These are phyloP conservation scores for Spatholobus suberectus DNA, from an alignment of 306 rosid genomes.

Conservation along the genomic window DNA sequence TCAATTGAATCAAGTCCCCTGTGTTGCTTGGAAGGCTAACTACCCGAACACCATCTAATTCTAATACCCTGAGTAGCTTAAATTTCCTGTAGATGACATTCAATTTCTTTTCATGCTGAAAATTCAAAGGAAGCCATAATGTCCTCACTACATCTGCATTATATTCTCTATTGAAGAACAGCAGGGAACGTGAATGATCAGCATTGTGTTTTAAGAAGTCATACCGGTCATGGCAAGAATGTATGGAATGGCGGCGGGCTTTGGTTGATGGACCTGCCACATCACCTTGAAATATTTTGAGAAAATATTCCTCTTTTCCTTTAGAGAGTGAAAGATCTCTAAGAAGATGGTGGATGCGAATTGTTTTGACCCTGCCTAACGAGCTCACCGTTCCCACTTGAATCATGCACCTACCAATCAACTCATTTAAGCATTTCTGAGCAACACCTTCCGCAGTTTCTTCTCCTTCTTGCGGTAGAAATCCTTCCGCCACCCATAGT, in stretches of 20 bases:
- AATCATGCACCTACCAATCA: slow-evolving; percentile 58
- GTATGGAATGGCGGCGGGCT: slow-evolving; percentile 51
- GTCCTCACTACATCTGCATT: slow-evolving; percentile 41
- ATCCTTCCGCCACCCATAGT: slow-evolving; percentile 57
- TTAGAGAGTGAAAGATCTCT: slow-evolving; percentile 51
- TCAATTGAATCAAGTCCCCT: slow-evolving; percentile 53
- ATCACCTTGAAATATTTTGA: slow-evolving; percentile 39
- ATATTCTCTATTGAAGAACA: slow-evolving; percentile 58
- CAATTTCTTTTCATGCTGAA: slow-evolving; percentile 51
- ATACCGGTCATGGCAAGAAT: slow-evolving; percentile 55
- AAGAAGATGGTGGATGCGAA: slow-evolving; percentile 55
- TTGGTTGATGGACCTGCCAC: slow-evolving; percentile 36
- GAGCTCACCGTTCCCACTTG: slow-evolving; percentile 54
- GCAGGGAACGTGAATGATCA: slow-evolving; percentile 49
- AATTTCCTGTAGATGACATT: slow-evolving; percentile 50
- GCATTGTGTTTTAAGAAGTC: slow-evolving; percentile 48
- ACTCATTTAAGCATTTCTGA: slow-evolving; percentile 48
- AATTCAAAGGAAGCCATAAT: slow-evolving; percentile 29
- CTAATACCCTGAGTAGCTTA: slow-evolving; percentile 56
- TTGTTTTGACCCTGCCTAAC: slow-evolving; percentile 52
- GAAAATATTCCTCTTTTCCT: slow-evolving; percentile 49
- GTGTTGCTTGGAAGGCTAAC: slow-evolving; percentile 50
- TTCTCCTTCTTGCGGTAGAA: slow-evolving; percentile 52
- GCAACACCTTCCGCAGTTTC: slow-evolving; percentile 56
- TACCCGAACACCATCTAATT: slow-evolving; percentile 55